phyloP scores from a whole-genome alignment of 371 early-diverging fungal genomes.

The Apophysomyces elegans region DNA sequence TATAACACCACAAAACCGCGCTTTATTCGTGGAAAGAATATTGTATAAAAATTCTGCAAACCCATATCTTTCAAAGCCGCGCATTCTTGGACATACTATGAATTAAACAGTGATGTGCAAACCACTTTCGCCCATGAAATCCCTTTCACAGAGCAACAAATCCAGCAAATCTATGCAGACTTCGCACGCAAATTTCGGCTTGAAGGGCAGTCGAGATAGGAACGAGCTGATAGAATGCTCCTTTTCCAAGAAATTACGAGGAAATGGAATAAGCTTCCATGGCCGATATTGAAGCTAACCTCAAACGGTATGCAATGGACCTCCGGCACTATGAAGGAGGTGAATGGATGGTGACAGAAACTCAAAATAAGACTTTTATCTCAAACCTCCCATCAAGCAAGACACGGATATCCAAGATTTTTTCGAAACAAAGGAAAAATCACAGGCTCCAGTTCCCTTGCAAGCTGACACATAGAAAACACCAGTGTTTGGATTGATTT shows the following conservation, averaged over 20 bases:
- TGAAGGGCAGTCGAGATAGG: not conserved
- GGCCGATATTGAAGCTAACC: not conserved
- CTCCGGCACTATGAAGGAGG: slow-evolving; percentile 10
- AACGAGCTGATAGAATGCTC: not conserved
- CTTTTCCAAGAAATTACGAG: not conserved
- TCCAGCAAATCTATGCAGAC: not conserved
- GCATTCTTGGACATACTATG: not conserved
- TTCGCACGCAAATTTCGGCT: not conserved
- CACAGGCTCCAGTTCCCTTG: too few relatives aligned
- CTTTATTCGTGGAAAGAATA: too few relatives aligned
- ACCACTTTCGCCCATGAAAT: not conserved
- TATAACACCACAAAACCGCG: too few relatives aligned
- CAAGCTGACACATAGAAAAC: too few relatives aligned
- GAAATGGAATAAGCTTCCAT: not conserved
- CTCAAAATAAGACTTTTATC: slow-evolving; percentile 4
- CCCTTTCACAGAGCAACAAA: not conserved
- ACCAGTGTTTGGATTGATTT: too few relatives aligned
- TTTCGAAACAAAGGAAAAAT: too few relatives aligned
- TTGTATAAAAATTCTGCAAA: not conserved
- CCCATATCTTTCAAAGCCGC: not conserved
- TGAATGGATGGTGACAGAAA: slow-evolving; percentile 3
- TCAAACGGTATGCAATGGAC: slow-evolving; percentile 9
- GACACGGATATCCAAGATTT: too few relatives aligned
- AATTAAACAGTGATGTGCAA: not conserved
- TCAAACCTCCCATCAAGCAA: not conserved